Conservation (phyloP, 495 filamentous ascomycete genomes). For the Cercophora scortea region DNA sequence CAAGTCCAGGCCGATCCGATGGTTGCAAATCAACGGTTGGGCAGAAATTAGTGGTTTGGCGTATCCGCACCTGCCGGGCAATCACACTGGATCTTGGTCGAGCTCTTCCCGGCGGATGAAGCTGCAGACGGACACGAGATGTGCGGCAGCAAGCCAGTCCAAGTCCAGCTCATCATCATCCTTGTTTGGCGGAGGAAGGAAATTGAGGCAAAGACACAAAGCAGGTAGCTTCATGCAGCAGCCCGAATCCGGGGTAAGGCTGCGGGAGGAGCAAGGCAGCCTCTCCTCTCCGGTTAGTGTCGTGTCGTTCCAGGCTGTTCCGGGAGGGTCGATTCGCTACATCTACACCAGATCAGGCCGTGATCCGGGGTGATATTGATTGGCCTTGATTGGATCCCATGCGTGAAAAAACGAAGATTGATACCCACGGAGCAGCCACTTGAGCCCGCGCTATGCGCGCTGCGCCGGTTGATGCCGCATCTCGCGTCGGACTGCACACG, state of each 20-base stretch:
- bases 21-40: conserved; percentile 4
- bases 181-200: not conserved
- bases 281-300: no score
- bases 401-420: no score
- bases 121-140: no score
- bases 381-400: no score
- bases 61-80: not conserved
- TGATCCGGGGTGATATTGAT: no score
- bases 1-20: not conserved
- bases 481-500: conserved; percentile 1
- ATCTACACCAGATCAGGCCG: no score
- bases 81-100: no score
- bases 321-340: no score
- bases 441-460: conserved; percentile 14
- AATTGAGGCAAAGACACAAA: not conserved
- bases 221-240: not conserved
- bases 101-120: no score
- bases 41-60: not conserved
- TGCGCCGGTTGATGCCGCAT: conserved; percentile 15
- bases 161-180: no score
- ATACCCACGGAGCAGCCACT: not conserved
- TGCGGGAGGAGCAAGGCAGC: not conserved
- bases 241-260: not conserved
- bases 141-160: no score
- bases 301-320: no score